Evolutionary conservation across 805 yeast genomes (phyloP), one percentile per base, ranked within the genome.

Genomic region (Monosporozyma aquatica): DNA sequence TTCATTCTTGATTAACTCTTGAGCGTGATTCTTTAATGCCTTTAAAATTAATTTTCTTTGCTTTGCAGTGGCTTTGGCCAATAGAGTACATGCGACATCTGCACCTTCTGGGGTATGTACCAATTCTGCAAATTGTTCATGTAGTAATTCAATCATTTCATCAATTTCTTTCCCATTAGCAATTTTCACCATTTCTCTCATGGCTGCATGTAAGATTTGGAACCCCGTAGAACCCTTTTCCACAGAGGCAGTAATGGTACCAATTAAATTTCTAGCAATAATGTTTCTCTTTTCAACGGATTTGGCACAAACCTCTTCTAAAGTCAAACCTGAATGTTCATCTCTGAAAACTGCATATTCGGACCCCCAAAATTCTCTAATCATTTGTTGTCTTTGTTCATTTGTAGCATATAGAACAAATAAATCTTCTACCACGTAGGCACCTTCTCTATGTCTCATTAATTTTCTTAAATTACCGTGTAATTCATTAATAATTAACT

Each of bases 391-490:
- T 63, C 77, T 84, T 66, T 90, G 97, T 48, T 80, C 85, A 24
- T 82, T 74, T 20, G 87, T 77, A 9, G 96, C 78, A 63, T 89
- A 90, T 44, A 87, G 75, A 20, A 86, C 85, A 59, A 71, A 90
- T 56, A 86, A 71, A 70, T 90, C 98, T 66, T 90, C 97, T 50
- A 89, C 87, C 30, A 90, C 97, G 56, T 90, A 87, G 11, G 97
- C 97, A 66, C 97, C 98, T 71, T 90, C 97, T 68, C 84, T 82
- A 67, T 90, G 97, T 70, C 95, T 80, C 92, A 90, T 87, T 45
- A 90, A 70, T 65, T 87, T 90, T 62, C 96, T 75, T 56, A 86
- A 75, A 54, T 81, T 80, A 39, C 98, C 98, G 58, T 87, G 95
- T 51, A 90, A 72, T 66, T 87, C 96, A 56, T 81, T 74, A 43